Evolutionary conservation across 768 basidiomycete genomes (phyloP), one percentile per base, ranked within the genome.

Genomic region (Leccinum uliginosum): DNA sequence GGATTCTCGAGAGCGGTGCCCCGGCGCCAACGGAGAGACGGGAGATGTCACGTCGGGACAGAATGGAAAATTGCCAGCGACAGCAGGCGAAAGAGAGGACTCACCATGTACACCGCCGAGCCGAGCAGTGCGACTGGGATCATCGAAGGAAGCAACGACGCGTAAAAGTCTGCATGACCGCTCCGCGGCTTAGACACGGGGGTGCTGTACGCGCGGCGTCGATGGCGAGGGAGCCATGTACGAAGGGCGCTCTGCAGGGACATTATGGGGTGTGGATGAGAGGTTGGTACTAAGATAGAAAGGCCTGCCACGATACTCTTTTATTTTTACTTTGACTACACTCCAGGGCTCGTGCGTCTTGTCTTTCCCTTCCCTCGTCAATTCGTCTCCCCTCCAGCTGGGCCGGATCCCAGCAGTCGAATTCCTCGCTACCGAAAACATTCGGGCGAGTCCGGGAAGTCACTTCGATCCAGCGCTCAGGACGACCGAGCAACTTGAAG

Each of bases 81-180:
- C 24, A 54, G 52, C 52, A 23, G 8, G n/a, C 11, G n/a, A 34
- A 34, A 50, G 17, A 34, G 47, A 50, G 32, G 29, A 60, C 80
- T 56, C 66, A 89, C 90, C 63, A 90, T 75, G 73, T 90, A 92
- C 55, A 92, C 80, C 9, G 85, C 87, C 51, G 89, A 90, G 17
- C 89, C 91, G 12, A 93, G 76, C 51, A 93, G 74, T 51, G 85
- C 83, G 53, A 93, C 75, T 9, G 90, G 91, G 50, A 91, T 73
- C 88, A 91, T 91, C 30, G 82, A 82, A 26, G 91, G 91, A 38
- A 87, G 71, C 50, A 85, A 78, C 52, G 83, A 79, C 45, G 82
- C 75, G 70, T 93, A 93, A 79, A 86, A 84, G 61, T 78, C 74
- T 6, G 80, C 80, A 68, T 91, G 87, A 11, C 76, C 73, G 29